Percentiles rank a stretch among this genome's conserved stretches.
Conservation (phyloP, 2,329 filamentous ascomycete species). For the Penicillium hordei region DNA sequence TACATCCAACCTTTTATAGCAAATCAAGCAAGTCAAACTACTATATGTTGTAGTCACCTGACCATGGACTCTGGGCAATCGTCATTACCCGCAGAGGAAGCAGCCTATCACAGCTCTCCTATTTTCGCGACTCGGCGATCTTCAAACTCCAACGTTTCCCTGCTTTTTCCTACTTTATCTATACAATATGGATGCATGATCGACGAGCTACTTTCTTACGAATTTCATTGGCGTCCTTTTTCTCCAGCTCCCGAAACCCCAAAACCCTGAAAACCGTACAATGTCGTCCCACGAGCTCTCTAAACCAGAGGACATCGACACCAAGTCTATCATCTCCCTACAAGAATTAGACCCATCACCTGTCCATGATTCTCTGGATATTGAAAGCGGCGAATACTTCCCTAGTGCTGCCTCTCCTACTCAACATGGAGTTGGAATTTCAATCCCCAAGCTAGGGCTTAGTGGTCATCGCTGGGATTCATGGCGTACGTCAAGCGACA, state of each 20-base stretch:
- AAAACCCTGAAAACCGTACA: not conserved
- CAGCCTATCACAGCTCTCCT: conserved; percentile 17
- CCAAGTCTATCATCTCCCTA: conserved; percentile 61
- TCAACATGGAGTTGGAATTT: conserved; percentile 19
- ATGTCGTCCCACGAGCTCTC: conserved; percentile 19
- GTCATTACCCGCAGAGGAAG: not conserved
- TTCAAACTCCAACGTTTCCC: conserved; percentile 13
- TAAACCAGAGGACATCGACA: conserved; percentile 33
- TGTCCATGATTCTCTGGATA: conserved; percentile 59
- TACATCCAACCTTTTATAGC: too few species aligned
- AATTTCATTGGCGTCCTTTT: conserved; percentile 4
- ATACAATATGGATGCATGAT: conserved; percentile 8
- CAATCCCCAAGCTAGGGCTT: conserved; percentile 50
- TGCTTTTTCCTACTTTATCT: conserved; percentile 11
- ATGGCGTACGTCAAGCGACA: conserved; percentile 62
- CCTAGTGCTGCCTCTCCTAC: conserved; percentile 21
- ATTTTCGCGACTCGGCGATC: conserved; percentile 16
- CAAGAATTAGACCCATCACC: conserved; percentile 80
- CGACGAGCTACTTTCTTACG: conserved; percentile 15
- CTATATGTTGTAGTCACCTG: not conserved
- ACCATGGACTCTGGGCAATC: not conserved
- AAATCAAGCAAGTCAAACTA: not conserved
- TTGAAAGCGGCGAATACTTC: conserved; percentile 54
- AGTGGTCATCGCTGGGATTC: conserved; percentile 71
- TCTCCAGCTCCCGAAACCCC: not conserved